These are phyloP conservation scores for Eucalyptus albens DNA, from an alignment of 345 rosid species.

Conservation along the genomic window DNA sequence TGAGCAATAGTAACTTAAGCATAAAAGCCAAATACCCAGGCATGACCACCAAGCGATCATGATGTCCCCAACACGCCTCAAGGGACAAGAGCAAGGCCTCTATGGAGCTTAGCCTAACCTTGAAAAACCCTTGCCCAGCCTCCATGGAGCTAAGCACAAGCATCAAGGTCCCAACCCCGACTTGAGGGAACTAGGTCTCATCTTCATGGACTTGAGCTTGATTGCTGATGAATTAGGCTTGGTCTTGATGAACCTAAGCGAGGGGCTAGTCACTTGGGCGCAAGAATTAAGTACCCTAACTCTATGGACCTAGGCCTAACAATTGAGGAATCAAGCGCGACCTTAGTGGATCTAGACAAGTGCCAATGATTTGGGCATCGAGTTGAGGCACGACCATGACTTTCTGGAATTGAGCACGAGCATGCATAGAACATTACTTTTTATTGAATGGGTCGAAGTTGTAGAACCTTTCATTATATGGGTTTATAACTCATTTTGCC, in stretches of 20 bases:
- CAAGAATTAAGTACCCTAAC: too few species aligned
- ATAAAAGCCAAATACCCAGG: background rate
- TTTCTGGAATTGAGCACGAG: background rate
- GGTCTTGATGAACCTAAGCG: too few species aligned
- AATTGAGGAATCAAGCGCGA: background rate
- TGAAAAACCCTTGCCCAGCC: background rate
- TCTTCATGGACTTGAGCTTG: background rate
- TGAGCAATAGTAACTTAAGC: background rate
- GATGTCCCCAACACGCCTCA: background rate
- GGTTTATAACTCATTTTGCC: background rate
- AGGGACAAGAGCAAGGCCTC: background rate
- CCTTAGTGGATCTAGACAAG: background rate
- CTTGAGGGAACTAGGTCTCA: background rate
- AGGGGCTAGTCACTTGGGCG: background rate
- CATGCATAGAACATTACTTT: background rate
- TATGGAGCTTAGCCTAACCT: rapidly evolving
- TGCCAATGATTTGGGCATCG: background rate
- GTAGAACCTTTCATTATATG: background rate
- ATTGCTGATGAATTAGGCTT: background rate
- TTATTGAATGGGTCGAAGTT: background rate
- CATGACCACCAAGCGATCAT: background rate
- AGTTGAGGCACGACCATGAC: background rate
- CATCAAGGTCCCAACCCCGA: background rate
- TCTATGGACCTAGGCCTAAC: background rate
- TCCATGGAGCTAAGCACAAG: background rate